Base-by-base conservation (phyloP, 495 filamentous ascomycete species). In the Echria macrotheca region DNA sequence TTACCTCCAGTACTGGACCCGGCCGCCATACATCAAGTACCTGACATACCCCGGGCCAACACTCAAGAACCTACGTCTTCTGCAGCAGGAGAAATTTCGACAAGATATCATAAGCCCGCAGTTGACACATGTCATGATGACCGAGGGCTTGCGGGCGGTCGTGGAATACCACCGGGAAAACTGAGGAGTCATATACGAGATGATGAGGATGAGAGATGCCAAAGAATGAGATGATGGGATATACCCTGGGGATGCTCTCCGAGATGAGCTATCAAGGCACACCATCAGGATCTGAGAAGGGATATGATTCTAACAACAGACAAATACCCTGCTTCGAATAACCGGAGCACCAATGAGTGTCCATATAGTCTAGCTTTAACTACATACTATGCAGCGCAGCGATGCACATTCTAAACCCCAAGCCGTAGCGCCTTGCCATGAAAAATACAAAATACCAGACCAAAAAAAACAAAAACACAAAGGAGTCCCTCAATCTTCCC, bases 1-100 rank as follows among this genome's bases (percentile, higher is more conserved):
- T 44, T 95, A 95, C 61, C 81, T 95, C 46, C 84, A 82, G 53
- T 94, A 95, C 76, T 95, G 83, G 78, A 77, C 76, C 47, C 78
- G 80, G 9, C 87, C 87, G n/a, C 80, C 88, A 47, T 95, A 94
- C 58, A 69, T 84, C 47, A 87, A 85, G 53, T 94, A 86, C 61
- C 68, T 95, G 36, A 84, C 72, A 9, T 89, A 89, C 57, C 90
- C 90, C 0, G 87, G 84, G 4, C 84, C 89, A 15, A 89, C 88
- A n/a, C 65, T 96, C 14, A 83, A 83, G 54, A 81, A 86, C 50
- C 77, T 96, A 39, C 81, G 91, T 64, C 61, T 96, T 26, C 71
- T 96, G 19, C 88, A 95, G 64, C 79, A 87, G 59, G 86, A 94
- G 59, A 72, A 69, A 12, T 96, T 96, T 69, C 79, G 90, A 21